A percentile compares a stretch with the other conserved stretches of the same genome.
These are phyloP conservation scores for Populus ilicifolia DNA, from an alignment of 345 rosid species.

Conservation along the genomic window DNA sequence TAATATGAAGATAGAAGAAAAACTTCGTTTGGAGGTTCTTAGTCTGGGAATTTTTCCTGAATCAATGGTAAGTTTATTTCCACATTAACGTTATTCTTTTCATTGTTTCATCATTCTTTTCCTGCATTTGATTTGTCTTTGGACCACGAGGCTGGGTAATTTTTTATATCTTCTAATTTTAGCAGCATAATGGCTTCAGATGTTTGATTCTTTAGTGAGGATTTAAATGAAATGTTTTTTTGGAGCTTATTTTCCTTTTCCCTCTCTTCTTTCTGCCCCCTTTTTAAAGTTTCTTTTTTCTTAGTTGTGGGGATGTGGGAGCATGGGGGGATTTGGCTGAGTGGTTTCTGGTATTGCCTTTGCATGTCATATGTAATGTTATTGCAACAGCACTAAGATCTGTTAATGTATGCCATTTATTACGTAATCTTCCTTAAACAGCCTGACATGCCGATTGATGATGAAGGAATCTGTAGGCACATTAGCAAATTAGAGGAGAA, in stretches of 20 bases:
- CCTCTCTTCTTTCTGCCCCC: not conserved
- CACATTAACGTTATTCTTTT: not conserved
- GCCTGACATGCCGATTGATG: conserved; percentile 53
- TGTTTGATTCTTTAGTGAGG: not conserved
- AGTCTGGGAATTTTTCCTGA: conserved; percentile 83
- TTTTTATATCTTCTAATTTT: not conserved
- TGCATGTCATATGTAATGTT: conserved; percentile 1
- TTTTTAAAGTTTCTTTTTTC: not conserved
- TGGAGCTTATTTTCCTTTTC: not conserved
- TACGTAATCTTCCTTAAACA: conserved; percentile 31
- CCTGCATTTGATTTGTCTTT: not conserved
- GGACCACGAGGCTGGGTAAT: not conserved
- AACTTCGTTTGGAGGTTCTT: conserved; percentile 68
- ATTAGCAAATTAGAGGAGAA: conserved; percentile 61
- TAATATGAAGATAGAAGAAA: conserved; percentile 57
- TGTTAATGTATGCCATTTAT: conserved; percentile 7
- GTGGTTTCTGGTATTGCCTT: conserved; percentile 7
- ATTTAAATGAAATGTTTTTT: not conserved
- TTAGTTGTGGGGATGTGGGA: not conserved
- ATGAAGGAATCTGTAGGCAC: conserved; percentile 55
- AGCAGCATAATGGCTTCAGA: not conserved
- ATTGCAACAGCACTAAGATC: conserved; percentile 3
- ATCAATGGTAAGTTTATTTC: conserved; percentile 52
- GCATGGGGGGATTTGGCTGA: not conserved
- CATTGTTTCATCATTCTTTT: not conserved